Evolutionary conservation across 768 basidiomycete species (phyloP).

Genomic region (Agaricus sinodeliciosus): DNA sequence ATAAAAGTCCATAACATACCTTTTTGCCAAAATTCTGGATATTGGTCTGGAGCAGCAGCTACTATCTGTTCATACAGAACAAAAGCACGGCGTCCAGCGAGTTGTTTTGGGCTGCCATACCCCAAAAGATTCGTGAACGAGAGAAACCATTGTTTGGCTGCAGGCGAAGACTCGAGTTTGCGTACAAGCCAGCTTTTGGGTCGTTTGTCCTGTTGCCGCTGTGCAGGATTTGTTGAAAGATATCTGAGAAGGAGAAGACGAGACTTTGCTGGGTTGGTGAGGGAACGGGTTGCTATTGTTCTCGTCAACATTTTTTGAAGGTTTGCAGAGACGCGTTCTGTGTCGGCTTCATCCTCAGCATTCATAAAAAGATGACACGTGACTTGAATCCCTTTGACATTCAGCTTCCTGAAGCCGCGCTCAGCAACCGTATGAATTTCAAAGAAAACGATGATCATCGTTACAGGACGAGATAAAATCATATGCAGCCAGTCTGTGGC

Average conservation of each 20-base stretch:
- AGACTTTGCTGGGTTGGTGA: background rate
- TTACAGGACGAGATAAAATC: no score
- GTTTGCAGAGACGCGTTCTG: background rate
- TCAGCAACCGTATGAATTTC: no score
- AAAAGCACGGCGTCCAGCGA: slow-evolving; percentile 54
- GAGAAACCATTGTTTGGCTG: slow-evolving; percentile 38
- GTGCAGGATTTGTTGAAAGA: slow-evolving; percentile 2
- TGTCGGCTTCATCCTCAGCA: no score
- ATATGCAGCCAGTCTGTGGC: no score
- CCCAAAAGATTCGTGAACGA: slow-evolving; percentile 45
- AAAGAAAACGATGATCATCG: no score
- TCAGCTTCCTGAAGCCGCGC: no score
- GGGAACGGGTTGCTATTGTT: background rate
- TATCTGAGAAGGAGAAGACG: background rate
- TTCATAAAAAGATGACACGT: background rate
- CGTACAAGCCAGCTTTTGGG: slow-evolving; percentile 50
- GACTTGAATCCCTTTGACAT: background rate
- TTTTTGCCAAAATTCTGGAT: slow-evolving; percentile 56
- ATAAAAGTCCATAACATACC: slow-evolving; percentile 26
- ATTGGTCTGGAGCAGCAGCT: slow-evolving; percentile 50
- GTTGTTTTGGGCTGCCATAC: slow-evolving; percentile 54
- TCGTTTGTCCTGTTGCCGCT: background rate
- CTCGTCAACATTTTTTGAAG: background rate
- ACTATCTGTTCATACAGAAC: slow-evolving; percentile 53
- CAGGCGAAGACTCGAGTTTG: slow-evolving; percentile 43